Percentiles rank a stretch among this genome's conserved stretches.
phyloP scores from a whole-genome alignment of 176 grass and related monocot species.

The Oryza meyeriana region DNA sequence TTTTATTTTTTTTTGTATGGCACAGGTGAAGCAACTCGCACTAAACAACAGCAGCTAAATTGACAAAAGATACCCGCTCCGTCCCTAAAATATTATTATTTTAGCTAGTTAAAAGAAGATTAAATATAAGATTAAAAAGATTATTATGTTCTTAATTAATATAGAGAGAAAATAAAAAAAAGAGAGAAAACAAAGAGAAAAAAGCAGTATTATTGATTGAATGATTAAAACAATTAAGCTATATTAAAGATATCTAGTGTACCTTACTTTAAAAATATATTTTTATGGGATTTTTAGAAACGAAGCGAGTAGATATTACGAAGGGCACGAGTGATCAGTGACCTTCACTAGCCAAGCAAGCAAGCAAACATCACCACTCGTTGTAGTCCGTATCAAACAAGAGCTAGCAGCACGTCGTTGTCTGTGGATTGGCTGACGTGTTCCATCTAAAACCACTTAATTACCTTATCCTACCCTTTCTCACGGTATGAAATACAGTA shows the following conservation, averaged over 20 bases:
- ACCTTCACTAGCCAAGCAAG: background rate
- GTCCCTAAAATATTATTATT: too few relatives aligned
- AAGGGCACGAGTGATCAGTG: background rate
- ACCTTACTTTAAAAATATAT: too few relatives aligned
- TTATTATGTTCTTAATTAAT: too few relatives aligned
- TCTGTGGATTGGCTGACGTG: slow-evolving; percentile 16
- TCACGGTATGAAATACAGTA: background rate
- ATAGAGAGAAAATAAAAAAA: too few relatives aligned
- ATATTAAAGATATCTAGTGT: too few relatives aligned
- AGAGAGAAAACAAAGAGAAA: too few relatives aligned
- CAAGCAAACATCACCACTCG: background rate
- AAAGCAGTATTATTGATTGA: too few relatives aligned
- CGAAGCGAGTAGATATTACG: background rate
- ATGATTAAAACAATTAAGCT: too few relatives aligned
- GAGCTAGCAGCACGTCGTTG: background rate
- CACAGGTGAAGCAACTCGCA: background rate
- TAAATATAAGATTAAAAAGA: too few relatives aligned
- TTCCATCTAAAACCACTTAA: slow-evolving; percentile 13
- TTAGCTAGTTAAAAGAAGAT: too few relatives aligned
- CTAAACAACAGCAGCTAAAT: background rate
- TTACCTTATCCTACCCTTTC: background rate
- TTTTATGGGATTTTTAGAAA: too few relatives aligned
- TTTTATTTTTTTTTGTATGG: background rate
- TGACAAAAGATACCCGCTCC: too few relatives aligned
- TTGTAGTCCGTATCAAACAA: background rate